These are phyloP conservation scores for Neltuma alba DNA, from an alignment of 306 rosid genomes.

Conservation along the genomic window DNA sequence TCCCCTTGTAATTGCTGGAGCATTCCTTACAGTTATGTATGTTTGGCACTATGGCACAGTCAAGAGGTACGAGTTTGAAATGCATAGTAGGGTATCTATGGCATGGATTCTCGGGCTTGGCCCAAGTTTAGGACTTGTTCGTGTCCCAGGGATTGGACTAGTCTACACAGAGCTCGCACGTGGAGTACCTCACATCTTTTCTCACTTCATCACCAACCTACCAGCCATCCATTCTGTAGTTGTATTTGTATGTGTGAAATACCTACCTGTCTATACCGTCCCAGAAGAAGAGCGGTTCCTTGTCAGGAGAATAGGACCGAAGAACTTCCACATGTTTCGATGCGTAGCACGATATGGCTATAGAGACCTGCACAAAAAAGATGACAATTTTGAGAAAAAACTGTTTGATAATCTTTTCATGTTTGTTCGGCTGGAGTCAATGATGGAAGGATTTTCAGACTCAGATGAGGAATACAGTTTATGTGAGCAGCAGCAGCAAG, in stretches of 20 bases:
- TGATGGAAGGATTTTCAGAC: conserved; percentile 96
- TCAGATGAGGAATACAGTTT: conserved; percentile 74
- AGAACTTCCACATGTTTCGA: conserved; percentile 86
- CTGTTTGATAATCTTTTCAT: conserved; percentile 71
- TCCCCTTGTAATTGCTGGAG: conserved; percentile 84
- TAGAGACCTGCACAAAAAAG: conserved; percentile 84
- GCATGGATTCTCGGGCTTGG: conserved; percentile 99
- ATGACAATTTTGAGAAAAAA: conserved; percentile 83
- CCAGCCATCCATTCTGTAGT: conserved; percentile 97
- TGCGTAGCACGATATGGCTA: conserved; percentile 94
- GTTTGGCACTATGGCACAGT: conserved; percentile 92
- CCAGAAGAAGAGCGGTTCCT: conserved; percentile 95
- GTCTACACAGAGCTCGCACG: conserved; percentile 97
- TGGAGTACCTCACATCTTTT: conserved; percentile 94
- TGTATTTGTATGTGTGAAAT: conserved; percentile 88
- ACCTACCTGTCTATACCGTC: conserved; percentile 91
- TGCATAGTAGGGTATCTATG: conserved; percentile 94
- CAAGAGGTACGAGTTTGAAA: conserved; percentile 81
- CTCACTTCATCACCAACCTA: conserved; percentile 95
- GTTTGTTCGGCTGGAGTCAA: conserved; percentile 73
- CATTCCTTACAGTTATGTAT: conserved; percentile 77
- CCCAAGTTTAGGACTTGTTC: conserved; percentile 92
- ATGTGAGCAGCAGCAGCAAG: conserved; percentile 58
- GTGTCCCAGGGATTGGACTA: conserved; percentile 95
- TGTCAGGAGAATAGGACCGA: conserved; percentile 87